phyloP scores from a whole-genome alignment of 257 asterid genomes.

The Coffea canephora region DNA sequence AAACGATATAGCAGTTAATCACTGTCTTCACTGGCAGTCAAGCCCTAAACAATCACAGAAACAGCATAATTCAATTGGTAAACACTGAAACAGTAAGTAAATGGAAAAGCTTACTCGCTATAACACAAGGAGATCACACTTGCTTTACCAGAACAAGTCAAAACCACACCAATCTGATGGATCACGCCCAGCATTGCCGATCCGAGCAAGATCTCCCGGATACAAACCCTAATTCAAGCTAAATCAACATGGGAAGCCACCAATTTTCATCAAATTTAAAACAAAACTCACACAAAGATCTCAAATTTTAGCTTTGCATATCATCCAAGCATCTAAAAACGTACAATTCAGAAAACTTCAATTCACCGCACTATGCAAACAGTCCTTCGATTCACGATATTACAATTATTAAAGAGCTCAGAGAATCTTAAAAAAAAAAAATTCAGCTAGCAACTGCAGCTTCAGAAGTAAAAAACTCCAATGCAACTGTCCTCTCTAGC shows the following conservation, averaged over 20 bases:
- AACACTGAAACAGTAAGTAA: neutral
- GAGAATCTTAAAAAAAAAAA: neutral
- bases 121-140: neutral
- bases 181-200: slow-evolving; percentile 59
- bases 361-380: slow-evolving; percentile 11
- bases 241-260: slow-evolving; percentile 24
- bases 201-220: slow-evolving; percentile 46
- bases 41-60: slow-evolving; percentile 26
- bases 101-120: neutral
- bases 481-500: slow-evolving; percentile 10
- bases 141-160: neutral
- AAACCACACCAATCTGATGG: slow-evolving; percentile 38
- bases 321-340: slow-evolving; percentile 10
- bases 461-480: neutral
- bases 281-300: slow-evolving; percentile 19
- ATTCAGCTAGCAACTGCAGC: slow-evolving; percentile 9
- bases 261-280: slow-evolving; percentile 13
- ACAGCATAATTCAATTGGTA: slow-evolving; percentile 12
- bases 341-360: slow-evolving; percentile 14
- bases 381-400: neutral
- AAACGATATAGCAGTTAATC: slow-evolving; percentile 21
- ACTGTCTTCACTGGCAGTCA: slow-evolving; percentile 25
- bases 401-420: neutral
- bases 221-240: slow-evolving; percentile 38
- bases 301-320: slow-evolving; percentile 6